These are phyloP conservation scores for Paramyrothecium sp. DNA, from an alignment of 2,329 filamentous ascomycete genomes.

Conservation along the genomic window DNA sequence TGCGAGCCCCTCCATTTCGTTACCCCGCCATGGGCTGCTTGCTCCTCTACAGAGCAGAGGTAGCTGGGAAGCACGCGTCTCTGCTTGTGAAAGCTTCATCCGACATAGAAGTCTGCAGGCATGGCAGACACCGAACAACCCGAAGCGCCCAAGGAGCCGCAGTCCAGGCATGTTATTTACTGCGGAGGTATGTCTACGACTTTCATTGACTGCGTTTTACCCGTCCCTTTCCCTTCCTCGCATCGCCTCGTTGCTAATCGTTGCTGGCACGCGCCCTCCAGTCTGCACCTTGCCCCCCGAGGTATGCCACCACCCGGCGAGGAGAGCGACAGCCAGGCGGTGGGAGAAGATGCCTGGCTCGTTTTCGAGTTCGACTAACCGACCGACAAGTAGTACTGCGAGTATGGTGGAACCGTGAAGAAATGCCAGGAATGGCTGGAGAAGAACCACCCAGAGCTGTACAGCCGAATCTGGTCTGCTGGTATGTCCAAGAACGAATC, in stretches of 20 bases:
- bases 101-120: conserved; percentile 18
- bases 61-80: conserved; percentile 24
- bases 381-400: conserved; percentile 75
- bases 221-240: neutral
- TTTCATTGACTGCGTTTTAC: neutral
- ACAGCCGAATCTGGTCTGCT: conserved; percentile 79
- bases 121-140: conserved; percentile 56
- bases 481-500: conserved; percentile 48
- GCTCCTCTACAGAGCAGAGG: neutral
- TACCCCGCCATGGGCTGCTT: conserved; percentile 31
- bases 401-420: conserved; percentile 93
- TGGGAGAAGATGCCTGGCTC: neutral
- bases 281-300: conserved; percentile 66
- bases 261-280: conserved; percentile 25
- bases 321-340: neutral
- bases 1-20: conserved; percentile 23
- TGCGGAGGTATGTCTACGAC: conserved; percentile 52
- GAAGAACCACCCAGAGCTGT: conserved; percentile 70
- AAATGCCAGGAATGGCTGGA: conserved; percentile 98
- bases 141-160: conserved; percentile 44
- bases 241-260: conserved; percentile 10
- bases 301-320: conserved; percentile 37
- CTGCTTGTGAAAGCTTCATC: conserved; percentile 17
- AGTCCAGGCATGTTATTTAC: conserved; percentile 52
- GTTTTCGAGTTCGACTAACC: conserved; percentile 15